These are phyloP conservation scores for Colletotrichum truncatum DNA, from an alignment of 2,329 filamentous ascomycete genomes.

Conservation along the genomic window DNA sequence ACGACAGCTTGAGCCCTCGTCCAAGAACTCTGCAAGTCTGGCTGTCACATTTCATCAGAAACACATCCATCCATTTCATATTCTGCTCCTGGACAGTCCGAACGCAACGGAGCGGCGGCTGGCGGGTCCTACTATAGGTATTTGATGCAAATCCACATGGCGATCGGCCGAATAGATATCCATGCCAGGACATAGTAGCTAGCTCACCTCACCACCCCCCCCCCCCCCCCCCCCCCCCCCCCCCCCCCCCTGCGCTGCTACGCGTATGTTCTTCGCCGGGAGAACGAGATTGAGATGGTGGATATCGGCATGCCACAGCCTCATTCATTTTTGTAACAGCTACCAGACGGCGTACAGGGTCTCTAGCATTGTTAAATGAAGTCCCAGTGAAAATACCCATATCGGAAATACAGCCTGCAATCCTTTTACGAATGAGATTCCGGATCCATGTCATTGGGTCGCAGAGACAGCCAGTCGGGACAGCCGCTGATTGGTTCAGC, in stretches of 20 bases:
- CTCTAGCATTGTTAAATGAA: constrained; percentile 1
- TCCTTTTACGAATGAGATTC: constrained; percentile 25
- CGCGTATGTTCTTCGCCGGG: not conserved
- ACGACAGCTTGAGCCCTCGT: not conserved
- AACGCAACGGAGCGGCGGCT: not conserved
- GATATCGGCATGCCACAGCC: not conserved
- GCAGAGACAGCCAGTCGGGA: constrained; percentile 14
- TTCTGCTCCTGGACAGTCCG: not conserved
- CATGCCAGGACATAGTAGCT: no score
- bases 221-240: no score
- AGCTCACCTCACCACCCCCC: no score
- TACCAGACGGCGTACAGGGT: not conserved
- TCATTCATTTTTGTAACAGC: constrained; percentile 8
- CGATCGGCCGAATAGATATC: constrained; percentile 2
- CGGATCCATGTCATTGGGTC: constrained; percentile 28
- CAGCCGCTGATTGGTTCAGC: constrained; percentile 7
- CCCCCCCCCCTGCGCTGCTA: not conserved
- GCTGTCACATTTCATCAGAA: not conserved
- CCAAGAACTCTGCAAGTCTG: not conserved
- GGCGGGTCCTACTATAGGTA: not conserved
- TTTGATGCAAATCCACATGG: not conserved
- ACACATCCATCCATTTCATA: no score
- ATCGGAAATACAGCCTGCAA: constrained; percentile 22
- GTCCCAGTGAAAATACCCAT: constrained; percentile 11
- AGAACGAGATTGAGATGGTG: not conserved